phyloP scores from a whole-genome alignment of 495 filamentous ascomycete species.

The Mytilinidion resinicola region DNA sequence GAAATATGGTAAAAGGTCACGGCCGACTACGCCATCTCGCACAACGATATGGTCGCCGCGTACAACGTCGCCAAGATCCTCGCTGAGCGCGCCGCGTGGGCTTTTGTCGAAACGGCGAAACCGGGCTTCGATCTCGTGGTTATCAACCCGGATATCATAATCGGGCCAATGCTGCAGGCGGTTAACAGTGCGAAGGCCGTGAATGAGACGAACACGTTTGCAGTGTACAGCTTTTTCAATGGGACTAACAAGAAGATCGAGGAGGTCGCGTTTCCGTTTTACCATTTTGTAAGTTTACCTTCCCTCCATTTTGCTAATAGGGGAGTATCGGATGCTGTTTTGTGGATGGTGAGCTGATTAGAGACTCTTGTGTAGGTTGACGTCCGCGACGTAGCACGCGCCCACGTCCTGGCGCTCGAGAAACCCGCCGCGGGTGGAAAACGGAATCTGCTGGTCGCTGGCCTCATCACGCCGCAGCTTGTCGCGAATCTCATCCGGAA shows the following conservation, averaged over 20 bases:
- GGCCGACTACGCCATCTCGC: slow-evolving; percentile 29
- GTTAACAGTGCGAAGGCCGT: slow-evolving; percentile 26
- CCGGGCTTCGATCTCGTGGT: slow-evolving; percentile 36
- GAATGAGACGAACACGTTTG: slow-evolving; percentile 36
- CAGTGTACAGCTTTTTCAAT: slow-evolving; percentile 34
- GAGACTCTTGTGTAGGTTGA: slow-evolving; percentile 31
- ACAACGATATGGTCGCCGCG: slow-evolving; percentile 26
- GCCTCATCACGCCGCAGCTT: slow-evolving; percentile 33
- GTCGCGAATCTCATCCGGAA: slow-evolving; percentile 34
- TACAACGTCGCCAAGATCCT: slow-evolving; percentile 40
- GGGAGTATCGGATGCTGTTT: no score
- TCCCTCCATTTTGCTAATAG: not conserved
- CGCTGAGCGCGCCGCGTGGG: slow-evolving; percentile 38
- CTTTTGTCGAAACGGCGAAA: slow-evolving; percentile 34
- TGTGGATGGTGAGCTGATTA: not conserved
- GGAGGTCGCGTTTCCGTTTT: slow-evolving; percentile 30
- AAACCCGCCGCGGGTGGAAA: slow-evolving; percentile 31
- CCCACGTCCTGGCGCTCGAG: slow-evolving; percentile 36
- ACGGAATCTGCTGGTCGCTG: slow-evolving; percentile 35
- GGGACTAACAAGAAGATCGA: slow-evolving; percentile 30
- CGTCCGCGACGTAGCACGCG: slow-evolving; percentile 38
- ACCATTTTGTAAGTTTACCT: slow-evolving; percentile 28
- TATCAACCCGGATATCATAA: slow-evolving; percentile 37
- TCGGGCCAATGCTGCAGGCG: slow-evolving; percentile 34
- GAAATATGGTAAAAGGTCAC: slow-evolving; percentile 32